phyloP scores from a whole-genome alignment of 1,139 yeast species.

The Hyphopichia wangnamkhiaoensis region DNA sequence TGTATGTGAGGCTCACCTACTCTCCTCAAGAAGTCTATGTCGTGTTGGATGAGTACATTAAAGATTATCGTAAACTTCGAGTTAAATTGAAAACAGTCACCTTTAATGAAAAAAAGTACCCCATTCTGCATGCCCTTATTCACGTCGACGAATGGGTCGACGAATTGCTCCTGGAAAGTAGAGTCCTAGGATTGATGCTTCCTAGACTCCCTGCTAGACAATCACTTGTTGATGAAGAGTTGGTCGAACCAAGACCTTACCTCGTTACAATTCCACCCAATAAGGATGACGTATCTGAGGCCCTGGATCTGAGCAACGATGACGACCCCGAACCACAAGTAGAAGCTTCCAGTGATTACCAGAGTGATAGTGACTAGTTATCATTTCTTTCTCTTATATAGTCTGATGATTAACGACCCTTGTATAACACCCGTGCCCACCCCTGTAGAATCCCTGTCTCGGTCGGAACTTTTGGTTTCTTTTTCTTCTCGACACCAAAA shows the following conservation, averaged over 20 bases:
- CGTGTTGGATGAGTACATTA: conserved; percentile 51
- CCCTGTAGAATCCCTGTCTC: neutral
- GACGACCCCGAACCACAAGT: conserved; percentile 4
- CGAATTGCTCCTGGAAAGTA: conserved; percentile 43
- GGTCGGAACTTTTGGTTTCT: no score
- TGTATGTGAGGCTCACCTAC: conserved; percentile 56
- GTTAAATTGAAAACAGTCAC: conserved; percentile 25
- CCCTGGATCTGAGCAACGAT: conserved; percentile 1
- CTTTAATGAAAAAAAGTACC: conserved; percentile 26
- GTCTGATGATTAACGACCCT: neutral
- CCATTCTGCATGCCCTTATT: conserved; percentile 31
- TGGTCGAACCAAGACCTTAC: conserved; percentile 40
- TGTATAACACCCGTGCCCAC: neutral
- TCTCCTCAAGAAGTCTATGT: conserved; percentile 47
- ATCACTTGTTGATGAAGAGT: conserved; percentile 39
- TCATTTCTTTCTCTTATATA: no score
- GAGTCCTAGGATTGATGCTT: conserved; percentile 60
- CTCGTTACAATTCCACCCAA: conserved; percentile 19
- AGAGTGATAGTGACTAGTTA: conserved; percentile 30
- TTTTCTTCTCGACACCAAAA: neutral
- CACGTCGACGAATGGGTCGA: conserved; percentile 67
- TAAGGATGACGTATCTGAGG: conserved; percentile 12
- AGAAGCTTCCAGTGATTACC: conserved; percentile 12
- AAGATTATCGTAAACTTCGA: conserved; percentile 56
- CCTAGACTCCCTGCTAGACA: conserved; percentile 53